These are phyloP conservation scores for Veloporphyrellus conicus DNA, from an alignment of 1,284 basidiomycete genomes.

Conservation along the genomic window DNA sequence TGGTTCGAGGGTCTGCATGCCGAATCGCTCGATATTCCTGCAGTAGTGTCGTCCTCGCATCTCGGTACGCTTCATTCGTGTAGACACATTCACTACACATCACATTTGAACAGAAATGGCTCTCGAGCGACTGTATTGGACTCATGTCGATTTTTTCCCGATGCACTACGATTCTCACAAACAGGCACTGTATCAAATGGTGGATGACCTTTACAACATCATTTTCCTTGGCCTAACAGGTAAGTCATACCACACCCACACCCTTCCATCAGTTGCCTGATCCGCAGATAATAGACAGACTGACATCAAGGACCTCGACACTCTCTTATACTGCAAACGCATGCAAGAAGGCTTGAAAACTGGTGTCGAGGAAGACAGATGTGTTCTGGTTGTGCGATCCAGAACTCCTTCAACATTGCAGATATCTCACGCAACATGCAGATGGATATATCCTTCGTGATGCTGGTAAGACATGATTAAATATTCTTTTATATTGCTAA, in stretches of 20 bases:
- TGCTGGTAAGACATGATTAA: too few species aligned
- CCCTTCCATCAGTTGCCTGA: neutral
- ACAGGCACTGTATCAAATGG: conserved; percentile 29
- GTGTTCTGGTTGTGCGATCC: too few species aligned
- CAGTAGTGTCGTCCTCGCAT: conserved; percentile 44
- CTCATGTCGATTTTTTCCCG: conserved; percentile 54
- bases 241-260: conserved; percentile 6
- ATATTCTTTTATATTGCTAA: too few species aligned
- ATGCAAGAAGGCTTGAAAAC: conserved; percentile 26
- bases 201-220: conserved; percentile 40
- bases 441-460: too few species aligned
- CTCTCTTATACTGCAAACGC: conserved; percentile 40
- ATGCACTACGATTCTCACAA: conserved; percentile 45
- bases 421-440: too few species aligned
- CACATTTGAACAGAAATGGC: conserved; percentile 36
- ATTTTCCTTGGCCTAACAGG: conserved; percentile 35
- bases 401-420: too few species aligned
- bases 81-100: conserved; percentile 7
- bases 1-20: conserved; percentile 47
- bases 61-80: conserved; percentile 39
- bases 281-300: conserved; percentile 31
- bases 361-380: conserved; percentile 28
- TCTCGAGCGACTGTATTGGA: conserved; percentile 52
- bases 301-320: conserved; percentile 42
- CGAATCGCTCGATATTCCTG: conserved; percentile 39